Evolutionary conservation across 108 stramenopile genomes (phyloP).

Genomic region (Nannochloropsis gaditana): DNA sequence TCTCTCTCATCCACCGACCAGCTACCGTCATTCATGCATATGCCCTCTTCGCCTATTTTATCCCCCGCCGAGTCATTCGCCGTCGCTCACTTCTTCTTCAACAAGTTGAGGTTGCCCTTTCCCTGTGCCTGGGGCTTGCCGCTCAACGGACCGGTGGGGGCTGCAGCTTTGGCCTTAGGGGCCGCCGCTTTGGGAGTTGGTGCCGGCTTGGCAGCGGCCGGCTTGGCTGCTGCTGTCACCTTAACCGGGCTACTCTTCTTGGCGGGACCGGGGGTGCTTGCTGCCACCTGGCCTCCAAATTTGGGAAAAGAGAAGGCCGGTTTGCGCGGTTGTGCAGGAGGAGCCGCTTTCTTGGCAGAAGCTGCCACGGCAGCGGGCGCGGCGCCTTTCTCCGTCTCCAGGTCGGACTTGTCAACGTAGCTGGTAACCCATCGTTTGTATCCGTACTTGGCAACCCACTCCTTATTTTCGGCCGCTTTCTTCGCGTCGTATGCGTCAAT

Average conservation of each 20-base stretch:
- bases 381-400: background rate
- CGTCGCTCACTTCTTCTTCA: background rate
- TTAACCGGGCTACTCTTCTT: slow-evolving; percentile 6
- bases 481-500: background rate
- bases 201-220: background rate
- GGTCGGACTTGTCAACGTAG: slow-evolving; percentile 49
- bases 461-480: background rate
- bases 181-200: background rate
- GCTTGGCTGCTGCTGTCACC: background rate
- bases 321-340: background rate
- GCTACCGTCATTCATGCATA: no score
- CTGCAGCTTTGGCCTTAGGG: background rate
- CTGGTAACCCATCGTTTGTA: slow-evolving; percentile 39
- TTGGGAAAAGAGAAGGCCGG: background rate
- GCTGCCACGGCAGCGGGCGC: slow-evolving; percentile 18
- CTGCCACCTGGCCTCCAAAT: background rate
- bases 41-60: background rate
- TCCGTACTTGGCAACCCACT: slow-evolving; percentile 48
- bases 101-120: background rate
- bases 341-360: background rate
- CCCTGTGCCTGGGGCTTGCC: slow-evolving; percentile 19
- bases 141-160: background rate
- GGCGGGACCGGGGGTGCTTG: background rate
- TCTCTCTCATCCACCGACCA: background rate
- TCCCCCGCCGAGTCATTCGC: background rate